Base-by-base conservation (phyloP, 2,329 filamentous ascomycete genomes). In the Tetracladium maxilliforme region DNA sequence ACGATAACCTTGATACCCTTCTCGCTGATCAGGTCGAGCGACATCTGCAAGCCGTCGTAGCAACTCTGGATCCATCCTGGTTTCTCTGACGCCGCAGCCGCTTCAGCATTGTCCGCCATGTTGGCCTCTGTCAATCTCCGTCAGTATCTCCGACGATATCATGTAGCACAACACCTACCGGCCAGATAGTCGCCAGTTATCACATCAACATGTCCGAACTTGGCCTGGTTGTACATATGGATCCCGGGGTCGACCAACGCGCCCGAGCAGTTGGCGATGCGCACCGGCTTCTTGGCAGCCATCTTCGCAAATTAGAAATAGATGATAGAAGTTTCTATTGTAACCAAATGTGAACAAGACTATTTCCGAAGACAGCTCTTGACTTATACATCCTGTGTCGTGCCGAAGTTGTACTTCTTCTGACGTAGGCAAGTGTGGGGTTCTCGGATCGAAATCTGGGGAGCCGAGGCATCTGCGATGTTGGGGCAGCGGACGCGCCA, bases 161-260 rank as follows among this genome's bases (percentile, higher is more conserved):
- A 44, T 46, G 28, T 41, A 42, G 11, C 32, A 36, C 31, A 30
- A 13, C 12, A 30, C 40, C 30, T 35, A 51, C 54, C 55, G 7
- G 56, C 54, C 19, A 64, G 49, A 34, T 61, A 66, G 31, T 67
- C 63, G 8, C 61, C 61, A 1, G 58, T 65, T 23, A 67, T 62
- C 11, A 65, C 57, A 34, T 67, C 61, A 8, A 56, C 43, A 14
- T 34, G 29, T 14, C 36, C 34, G 15, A 19, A 9, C 9, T 19
- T 28, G 5, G 34, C 37, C 26, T 38, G 37, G 8, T 18, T 13
- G 15, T 21, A 25, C 37, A 39, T 39, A 15, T 35, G 30, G 19
- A 19, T 28, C 7, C 26, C 30, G 14, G 34, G 34, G 23, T 38
- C 34, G 19, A n/a, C 30, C 32, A 11, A n/a, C 25, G 19, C 18